These are phyloP conservation scores for Pythium plurisporium DNA, from an alignment of 352 stramenopile genomes.

Conservation along the genomic window DNA sequence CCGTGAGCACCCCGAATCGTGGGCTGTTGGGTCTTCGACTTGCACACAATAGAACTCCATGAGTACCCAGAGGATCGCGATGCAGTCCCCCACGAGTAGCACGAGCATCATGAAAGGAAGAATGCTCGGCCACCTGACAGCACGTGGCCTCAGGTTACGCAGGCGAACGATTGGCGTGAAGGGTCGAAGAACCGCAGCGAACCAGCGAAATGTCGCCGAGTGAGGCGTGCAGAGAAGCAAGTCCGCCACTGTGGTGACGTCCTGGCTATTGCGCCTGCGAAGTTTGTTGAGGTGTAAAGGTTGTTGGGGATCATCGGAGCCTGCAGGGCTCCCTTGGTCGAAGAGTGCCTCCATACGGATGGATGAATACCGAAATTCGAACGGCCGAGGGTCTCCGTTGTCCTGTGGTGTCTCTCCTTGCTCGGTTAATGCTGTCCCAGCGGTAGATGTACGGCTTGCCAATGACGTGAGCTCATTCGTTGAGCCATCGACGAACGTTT, in stretches of 20 bases:
- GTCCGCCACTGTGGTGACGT: constrained; percentile 7
- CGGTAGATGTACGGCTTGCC: neutral
- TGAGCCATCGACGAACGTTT: neutral
- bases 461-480: neutral
- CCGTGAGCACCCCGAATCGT: constrained; percentile 70
- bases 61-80: constrained; percentile 66
- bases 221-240: constrained; percentile 18
- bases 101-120: constrained; percentile 51
- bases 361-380: constrained; percentile 64
- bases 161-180: constrained; percentile 60
- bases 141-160: constrained; percentile 34
- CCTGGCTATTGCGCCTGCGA: constrained; percentile 5
- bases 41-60: constrained; percentile 87
- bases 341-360: constrained; percentile 81
- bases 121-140: constrained; percentile 23
- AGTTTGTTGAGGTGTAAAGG: constrained; percentile 16
- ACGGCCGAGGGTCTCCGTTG: constrained; percentile 40
- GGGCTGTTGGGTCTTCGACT: constrained; percentile 67
- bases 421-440: neutral
- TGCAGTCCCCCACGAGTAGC: constrained; percentile 60
- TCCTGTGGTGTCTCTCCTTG: neutral
- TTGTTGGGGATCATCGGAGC: constrained; percentile 2
- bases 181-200: constrained; percentile 37
- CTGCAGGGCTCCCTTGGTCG: constrained; percentile 15
- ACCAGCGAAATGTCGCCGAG: constrained; percentile 10